Conservation (phyloP, 1,284 basidiomycete genomes). For the Leccinum solheimii region DNA sequence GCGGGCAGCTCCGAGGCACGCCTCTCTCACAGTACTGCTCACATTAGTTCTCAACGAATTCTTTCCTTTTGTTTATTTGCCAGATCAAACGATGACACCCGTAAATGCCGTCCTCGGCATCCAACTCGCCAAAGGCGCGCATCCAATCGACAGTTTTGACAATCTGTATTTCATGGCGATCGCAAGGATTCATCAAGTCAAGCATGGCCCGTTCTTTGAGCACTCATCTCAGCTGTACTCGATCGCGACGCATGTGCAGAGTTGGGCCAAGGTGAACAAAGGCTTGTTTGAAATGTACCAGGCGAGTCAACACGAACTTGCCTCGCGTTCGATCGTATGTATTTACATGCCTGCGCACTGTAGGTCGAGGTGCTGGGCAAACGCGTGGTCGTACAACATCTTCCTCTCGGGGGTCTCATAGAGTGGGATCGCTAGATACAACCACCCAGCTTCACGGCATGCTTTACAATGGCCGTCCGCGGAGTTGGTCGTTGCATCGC, state of each 20-base stretch:
- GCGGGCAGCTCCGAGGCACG: conserved; percentile 81
- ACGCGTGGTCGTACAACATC: conserved; percentile 95
- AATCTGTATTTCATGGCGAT: conserved; percentile 86
- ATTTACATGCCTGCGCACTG: not conserved
- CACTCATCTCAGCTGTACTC: conserved; percentile 91
- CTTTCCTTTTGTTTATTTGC: conserved; percentile 2
- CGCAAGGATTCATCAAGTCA: conserved; percentile 77
- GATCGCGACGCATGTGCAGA: conserved; percentile 82
- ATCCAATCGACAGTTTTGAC: conserved; percentile 26
- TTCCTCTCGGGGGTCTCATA: conserved; percentile 81
- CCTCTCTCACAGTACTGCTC: not conserved
- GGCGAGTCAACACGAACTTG: conserved; percentile 38
- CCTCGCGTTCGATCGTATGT: not conserved
- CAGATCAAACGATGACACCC: conserved; percentile 60
- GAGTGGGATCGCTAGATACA: conserved; percentile 53
- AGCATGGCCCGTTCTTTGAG: conserved; percentile 85
- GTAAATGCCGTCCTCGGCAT: conserved; percentile 56
- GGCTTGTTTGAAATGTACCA: conserved; percentile 97
- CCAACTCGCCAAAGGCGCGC: conserved; percentile 47
- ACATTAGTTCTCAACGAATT: conserved; percentile 15
- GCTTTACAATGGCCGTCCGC: conserved; percentile 14
- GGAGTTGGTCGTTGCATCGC: conserved; percentile 16
- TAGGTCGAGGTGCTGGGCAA: conserved; percentile 93
- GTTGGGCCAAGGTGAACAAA: conserved; percentile 87
- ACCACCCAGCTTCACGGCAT: not conserved